Evolutionary conservation across 2,329 filamentous ascomycete species (phyloP).

Genomic region (Cladosporium oxysporum): DNA sequence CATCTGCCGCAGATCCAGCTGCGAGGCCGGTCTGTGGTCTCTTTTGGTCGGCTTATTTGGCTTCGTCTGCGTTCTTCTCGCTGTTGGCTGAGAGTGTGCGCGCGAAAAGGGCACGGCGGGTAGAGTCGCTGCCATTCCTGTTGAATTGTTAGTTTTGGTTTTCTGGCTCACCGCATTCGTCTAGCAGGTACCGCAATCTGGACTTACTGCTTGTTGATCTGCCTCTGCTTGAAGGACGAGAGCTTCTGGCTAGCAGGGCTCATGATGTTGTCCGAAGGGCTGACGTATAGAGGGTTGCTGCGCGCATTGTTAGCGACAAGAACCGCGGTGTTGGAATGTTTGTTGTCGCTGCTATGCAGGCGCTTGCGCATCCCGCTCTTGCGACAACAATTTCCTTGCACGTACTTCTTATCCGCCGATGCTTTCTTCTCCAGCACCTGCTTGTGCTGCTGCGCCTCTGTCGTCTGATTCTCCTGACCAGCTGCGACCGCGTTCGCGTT

Average conservation of each 20-base stretch:
- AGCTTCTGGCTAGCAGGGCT: conserved; percentile 84
- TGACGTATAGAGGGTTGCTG: conserved; percentile 59
- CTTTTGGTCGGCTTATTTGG: conserved; percentile 1
- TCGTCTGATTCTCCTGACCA: conserved; percentile 28
- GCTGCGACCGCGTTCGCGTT: conserved; percentile 17
- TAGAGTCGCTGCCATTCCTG: conserved; percentile 15
- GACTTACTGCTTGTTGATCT: conserved; percentile 64
- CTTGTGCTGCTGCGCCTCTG: conserved; percentile 22
- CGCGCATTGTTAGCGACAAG: not conserved
- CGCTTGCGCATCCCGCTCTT: not conserved
- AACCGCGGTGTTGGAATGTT: not conserved
- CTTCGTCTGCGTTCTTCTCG: not conserved
- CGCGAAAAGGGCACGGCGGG: conserved; percentile 19
- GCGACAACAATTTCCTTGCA: not conserved
- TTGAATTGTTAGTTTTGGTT: not conserved
- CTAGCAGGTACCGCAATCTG: not conserved
- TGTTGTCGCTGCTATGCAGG: not conserved
- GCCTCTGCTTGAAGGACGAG: conserved; percentile 76
- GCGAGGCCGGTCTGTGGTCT: not conserved
- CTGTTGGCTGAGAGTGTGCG: conserved; percentile 16
- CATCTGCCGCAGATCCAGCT: conserved; percentile 9
- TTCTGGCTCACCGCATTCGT: not conserved
- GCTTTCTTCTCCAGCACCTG: conserved; percentile 14
- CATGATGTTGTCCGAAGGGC: conserved; percentile 86
- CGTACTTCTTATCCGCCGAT: conserved; percentile 20